These are phyloP conservation scores for Candida taoyuanica DNA, from an alignment of 805 yeast species.

Conservation along the genomic window DNA sequence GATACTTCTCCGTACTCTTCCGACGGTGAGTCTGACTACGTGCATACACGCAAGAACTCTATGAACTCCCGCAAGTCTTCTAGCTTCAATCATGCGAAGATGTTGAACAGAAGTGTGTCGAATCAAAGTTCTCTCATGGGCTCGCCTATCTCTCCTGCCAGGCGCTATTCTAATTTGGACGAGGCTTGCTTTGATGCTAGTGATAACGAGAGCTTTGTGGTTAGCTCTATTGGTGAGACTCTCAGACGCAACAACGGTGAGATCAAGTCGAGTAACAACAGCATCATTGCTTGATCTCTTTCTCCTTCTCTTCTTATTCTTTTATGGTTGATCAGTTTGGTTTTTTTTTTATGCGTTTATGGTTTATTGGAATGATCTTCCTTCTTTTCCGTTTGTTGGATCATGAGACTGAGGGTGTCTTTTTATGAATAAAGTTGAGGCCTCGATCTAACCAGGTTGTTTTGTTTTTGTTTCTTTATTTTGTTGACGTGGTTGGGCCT, in stretches of 20 bases:
- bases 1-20: constrained; percentile 26
- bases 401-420: too few species aligned
- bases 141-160: constrained; percentile 12
- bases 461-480: too few species aligned
- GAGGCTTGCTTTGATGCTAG: constrained; percentile 18
- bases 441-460: too few species aligned
- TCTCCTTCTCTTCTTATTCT: background rate
- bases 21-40: constrained; percentile 26
- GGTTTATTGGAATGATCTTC: too few species aligned
- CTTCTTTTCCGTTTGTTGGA: too few species aligned
- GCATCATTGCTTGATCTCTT: constrained; percentile 13
- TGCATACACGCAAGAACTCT: constrained; percentile 16
- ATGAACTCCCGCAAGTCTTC: constrained; percentile 6
- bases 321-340: background rate
- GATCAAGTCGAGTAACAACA: constrained; percentile 19
- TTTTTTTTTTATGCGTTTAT: background rate
- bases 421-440: too few species aligned
- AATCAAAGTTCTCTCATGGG: constrained; percentile 11
- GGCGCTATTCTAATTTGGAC: constrained; percentile 13
- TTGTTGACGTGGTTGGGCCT: too few species aligned
- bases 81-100: background rate
- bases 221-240: constrained; percentile 31
- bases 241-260: constrained; percentile 30
- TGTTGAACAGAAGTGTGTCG: constrained; percentile 10
- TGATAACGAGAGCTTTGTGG: constrained; percentile 27